Evolutionary conservation across 1,284 basidiomycete genomes (phyloP).

Genomic region (Apiotrichum veenhuisii): DNA sequence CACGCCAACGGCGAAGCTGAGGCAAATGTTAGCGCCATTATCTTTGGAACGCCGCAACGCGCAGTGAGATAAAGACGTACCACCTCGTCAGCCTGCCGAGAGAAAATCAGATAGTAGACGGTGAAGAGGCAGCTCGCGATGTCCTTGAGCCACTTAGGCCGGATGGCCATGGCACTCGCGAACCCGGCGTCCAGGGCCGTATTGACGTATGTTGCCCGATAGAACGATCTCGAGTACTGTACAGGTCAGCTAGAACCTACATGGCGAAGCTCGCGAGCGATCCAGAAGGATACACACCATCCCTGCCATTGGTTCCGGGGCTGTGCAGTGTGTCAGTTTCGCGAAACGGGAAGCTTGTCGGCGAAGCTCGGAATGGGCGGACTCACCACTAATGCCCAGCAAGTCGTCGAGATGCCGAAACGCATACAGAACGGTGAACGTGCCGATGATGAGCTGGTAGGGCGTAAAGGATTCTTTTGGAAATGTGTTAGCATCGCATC

Average conservation of each 20-base stretch:
- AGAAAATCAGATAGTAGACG: slow-evolving; percentile 88
- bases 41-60: too few species aligned
- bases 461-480: slow-evolving; percentile 78
- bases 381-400: slow-evolving; percentile 73
- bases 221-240: slow-evolving; percentile 87
- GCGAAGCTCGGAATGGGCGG: too few species aligned
- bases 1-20: slow-evolving; percentile 82
- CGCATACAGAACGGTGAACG: slow-evolving; percentile 79
- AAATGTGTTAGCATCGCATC: not conserved
- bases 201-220: slow-evolving; percentile 92
- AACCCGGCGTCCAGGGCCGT: slow-evolving; percentile 96
- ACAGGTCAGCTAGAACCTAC: too few species aligned
- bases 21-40: too few species aligned
- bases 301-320: slow-evolving; percentile 86
- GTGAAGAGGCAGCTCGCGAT: slow-evolving; percentile 79
- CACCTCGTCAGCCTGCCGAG: slow-evolving; percentile 91
- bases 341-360: not conserved
- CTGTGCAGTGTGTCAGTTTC: slow-evolving; percentile 49
- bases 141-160: slow-evolving; percentile 88
- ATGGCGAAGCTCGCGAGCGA: not conserved
- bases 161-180: slow-evolving; percentile 87
- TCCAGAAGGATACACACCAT: slow-evolving; percentile 58
- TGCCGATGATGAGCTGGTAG: slow-evolving; percentile 87
- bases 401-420: slow-evolving; percentile 82
- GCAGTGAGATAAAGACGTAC: slow-evolving; percentile 49